Evolutionary conservation across 108 stramenopile species (phyloP).

Genomic region (Parmales sp.): DNA sequence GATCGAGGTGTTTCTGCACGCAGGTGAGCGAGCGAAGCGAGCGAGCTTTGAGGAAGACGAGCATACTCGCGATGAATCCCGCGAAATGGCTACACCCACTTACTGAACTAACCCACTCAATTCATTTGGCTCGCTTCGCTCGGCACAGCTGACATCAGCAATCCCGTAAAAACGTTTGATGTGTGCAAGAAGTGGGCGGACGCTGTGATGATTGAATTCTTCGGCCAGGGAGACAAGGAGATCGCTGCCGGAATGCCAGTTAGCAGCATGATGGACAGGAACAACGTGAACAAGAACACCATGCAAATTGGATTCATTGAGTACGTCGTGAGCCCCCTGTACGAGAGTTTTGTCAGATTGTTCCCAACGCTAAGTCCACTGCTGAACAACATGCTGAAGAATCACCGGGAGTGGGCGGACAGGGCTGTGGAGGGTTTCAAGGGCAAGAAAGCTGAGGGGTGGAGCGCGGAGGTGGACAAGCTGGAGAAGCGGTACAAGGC

Average conservation of each 20-base stretch:
- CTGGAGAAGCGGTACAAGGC: neutral
- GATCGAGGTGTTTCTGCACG: slow-evolving; percentile 38
- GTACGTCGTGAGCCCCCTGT: slow-evolving; percentile 60
- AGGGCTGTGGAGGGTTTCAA: neutral
- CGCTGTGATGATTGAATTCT: slow-evolving; percentile 56
- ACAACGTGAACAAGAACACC: slow-evolving; percentile 38
- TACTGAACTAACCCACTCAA: no score
- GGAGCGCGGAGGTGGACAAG: no score
- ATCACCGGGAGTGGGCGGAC: neutral
- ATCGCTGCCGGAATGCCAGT: slow-evolving; percentile 41
- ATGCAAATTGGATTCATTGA: slow-evolving; percentile 71
- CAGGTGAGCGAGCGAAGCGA: no score
- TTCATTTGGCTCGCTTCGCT: no score
- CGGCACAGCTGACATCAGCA: slow-evolving; percentile 75
- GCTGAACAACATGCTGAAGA: neutral
- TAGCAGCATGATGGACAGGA: slow-evolving; percentile 59
- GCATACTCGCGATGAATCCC: no score
- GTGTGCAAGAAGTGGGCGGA: slow-evolving; percentile 54
- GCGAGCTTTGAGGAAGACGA: no score
- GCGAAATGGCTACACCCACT: no score
- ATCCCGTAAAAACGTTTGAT: slow-evolving; percentile 42
- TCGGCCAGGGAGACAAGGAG: slow-evolving; percentile 64
- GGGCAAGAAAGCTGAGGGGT: no score
- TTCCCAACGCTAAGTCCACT: neutral
- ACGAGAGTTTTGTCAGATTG: slow-evolving; percentile 32